Conservation (phyloP, 495 filamentous ascomycete genomes). For the Aspergillus bertholletiae region DNA sequence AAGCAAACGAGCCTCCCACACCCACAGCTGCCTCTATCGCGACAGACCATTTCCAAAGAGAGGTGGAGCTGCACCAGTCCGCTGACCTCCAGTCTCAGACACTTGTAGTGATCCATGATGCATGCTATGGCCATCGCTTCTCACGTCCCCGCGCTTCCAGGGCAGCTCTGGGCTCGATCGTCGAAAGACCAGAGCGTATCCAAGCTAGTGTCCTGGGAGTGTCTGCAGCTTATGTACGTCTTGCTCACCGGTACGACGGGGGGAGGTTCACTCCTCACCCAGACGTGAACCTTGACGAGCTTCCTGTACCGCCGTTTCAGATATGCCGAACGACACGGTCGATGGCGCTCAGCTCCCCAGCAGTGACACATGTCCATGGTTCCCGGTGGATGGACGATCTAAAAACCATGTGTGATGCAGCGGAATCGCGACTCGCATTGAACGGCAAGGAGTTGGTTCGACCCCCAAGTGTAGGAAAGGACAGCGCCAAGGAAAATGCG, state of each 20-base stretch:
- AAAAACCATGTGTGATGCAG: conserved; percentile 73
- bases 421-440: conserved; percentile 67
- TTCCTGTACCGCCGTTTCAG: conserved; percentile 69
- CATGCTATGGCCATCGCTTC: conserved; percentile 89
- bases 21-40: conserved; percentile 68
- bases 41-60: conserved; percentile 62
- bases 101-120: conserved; percentile 82
- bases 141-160: conserved; percentile 73
- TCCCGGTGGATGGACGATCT: conserved; percentile 88
- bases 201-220: conserved; percentile 79
- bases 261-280: conserved; percentile 65
- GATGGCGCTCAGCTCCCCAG: conserved; percentile 60
- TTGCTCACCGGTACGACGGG: conserved; percentile 76
- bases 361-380: conserved; percentile 81
- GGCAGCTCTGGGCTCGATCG: conserved; percentile 65
- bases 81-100: conserved; percentile 56
- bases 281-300: conserved; percentile 39
- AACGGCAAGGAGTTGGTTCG: conserved; percentile 74
- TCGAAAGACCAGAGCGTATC: conserved; percentile 89
- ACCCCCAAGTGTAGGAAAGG: conserved; percentile 43
- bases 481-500: conserved; percentile 37
- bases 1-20: conserved; percentile 23
- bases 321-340: conserved; percentile 70
- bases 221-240: conserved; percentile 79
- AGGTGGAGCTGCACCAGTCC: conserved; percentile 60